Evolutionary conservation across 202 grass and related monocot species (phyloP), one percentile per base, ranked within the genome.

Genomic region (Schoenoplectus tabernaemontani): DNA sequence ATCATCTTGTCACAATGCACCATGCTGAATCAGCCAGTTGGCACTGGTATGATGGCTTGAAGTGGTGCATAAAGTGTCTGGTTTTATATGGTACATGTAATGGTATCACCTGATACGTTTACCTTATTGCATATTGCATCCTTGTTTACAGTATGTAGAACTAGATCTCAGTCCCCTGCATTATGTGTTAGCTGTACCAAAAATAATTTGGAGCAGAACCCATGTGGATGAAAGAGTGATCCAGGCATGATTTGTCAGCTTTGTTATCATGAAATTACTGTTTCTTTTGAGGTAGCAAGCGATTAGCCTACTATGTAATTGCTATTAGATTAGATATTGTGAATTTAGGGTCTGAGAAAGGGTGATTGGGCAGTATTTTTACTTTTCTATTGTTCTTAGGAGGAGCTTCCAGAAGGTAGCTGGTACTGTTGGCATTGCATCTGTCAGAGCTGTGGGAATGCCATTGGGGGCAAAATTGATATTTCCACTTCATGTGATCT

Each of bases 381-480:
- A 53, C 34, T 43, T 69, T 15, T 68, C 17, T 64, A 71, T 66
- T 47, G 30, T 57, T 62, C 17, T 46, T 22, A 84, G 68, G 89
- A 95, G 91, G 96, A 89, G 60, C 84, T 98, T 85, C 91, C 91
- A 78, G 96, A 98, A 92, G 96, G 88, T 68, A 95, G 88, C 81
- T 98, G 96, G 96, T 98, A 98, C 83, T 98, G 96, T 64, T 88
- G 93, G 72, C 93, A 92, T 82, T 98, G 96, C 85, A 89, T 93
- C 13, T 98, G 96, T 79, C 90, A 76, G 83, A 87, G 86, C 22
- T 98, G 96, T 83, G 90, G 91, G 28, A 84, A 87, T 78, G 81
- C 90, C 41, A 32, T 91, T 82, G 87, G 83, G 58, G 88, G 76
- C 81, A 91, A 92, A 77, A 90, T 82, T 50, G 44, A 81, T 79